A percentile compares a stretch with the other conserved stretches of the same genome.
Evolutionary conservation across 176 grass and related monocot genomes (phyloP).

Genomic region (Aegilops umbellulata): DNA sequence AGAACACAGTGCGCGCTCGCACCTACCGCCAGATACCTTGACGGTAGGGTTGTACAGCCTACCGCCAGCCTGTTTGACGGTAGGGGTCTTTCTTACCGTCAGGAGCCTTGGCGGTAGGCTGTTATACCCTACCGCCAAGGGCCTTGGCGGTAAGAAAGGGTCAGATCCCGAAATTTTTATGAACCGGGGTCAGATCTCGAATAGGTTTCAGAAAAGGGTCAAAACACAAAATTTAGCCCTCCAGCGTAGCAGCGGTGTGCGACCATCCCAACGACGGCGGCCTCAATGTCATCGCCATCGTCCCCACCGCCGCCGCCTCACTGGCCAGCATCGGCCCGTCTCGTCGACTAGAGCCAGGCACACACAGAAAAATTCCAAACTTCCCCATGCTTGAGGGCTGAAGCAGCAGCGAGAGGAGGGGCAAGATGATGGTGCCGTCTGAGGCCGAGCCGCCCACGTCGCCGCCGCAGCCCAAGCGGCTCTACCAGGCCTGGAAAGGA

Average conservation of each 20-base stretch:
- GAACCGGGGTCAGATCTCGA: no score
- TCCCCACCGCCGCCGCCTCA: background rate
- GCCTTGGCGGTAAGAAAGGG: no score
- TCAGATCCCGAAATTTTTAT: no score
- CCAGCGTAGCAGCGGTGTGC: background rate
- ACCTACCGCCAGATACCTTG: no score
- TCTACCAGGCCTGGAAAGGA: constrained; percentile 67
- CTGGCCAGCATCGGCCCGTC: background rate
- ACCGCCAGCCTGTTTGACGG: no score
- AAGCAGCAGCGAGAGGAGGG: background rate
- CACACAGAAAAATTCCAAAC: background rate
- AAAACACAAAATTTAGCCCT: no score
- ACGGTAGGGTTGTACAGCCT: no score
- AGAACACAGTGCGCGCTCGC: no score
- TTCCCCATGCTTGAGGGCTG: background rate
- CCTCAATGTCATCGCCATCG: background rate
- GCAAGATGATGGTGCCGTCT: constrained; percentile 10
- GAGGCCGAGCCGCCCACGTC: background rate
- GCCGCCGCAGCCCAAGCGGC: constrained; percentile 14
- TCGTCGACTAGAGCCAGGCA: constrained; percentile 14
- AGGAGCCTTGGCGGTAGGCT: no score
- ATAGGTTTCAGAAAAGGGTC: no score
- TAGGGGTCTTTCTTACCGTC: no score
- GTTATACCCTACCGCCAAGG: no score
- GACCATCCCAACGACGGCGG: background rate